These are phyloP conservation scores for Lachancea thermotolerans DNA, from an alignment of 805 yeast species.

Conservation along the genomic window DNA sequence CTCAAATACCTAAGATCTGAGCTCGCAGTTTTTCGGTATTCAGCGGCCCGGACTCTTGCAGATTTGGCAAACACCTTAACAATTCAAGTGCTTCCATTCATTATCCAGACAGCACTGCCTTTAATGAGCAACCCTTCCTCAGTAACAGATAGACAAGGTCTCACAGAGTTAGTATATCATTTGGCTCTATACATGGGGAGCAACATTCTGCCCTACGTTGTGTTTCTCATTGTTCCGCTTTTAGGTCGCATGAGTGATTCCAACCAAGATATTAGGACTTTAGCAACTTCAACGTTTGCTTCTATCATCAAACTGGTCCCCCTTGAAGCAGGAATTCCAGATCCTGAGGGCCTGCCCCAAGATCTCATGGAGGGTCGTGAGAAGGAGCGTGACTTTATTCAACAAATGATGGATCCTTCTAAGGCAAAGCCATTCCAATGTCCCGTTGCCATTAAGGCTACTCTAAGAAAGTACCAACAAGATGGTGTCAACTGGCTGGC, in stretches of 20 bases:
- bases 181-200: conserved; percentile 79
- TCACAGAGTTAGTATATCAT: conserved; percentile 86
- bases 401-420: conserved; percentile 96
- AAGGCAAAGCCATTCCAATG: conserved; percentile 81
- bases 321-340: conserved; percentile 93
- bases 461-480: conserved; percentile 90
- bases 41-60: conserved; percentile 85
- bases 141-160: conserved; percentile 78
- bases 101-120: conserved; percentile 75
- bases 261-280: conserved; percentile 74
- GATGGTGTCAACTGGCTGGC: conserved; percentile 99
- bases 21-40: conserved; percentile 80
- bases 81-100: conserved; percentile 62
- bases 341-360: conserved; percentile 84
- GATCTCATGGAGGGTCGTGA: conserved; percentile 84
- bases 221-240: conserved; percentile 91
- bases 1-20: conserved; percentile 52
- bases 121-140: conserved; percentile 70
- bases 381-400: conserved; percentile 86
- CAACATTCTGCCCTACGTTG: conserved; percentile 86
- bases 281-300: conserved; percentile 96
- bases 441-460: conserved; percentile 89
- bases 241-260: conserved; percentile 97
- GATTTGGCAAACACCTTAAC: conserved; percentile 66
- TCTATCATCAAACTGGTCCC: conserved; percentile 93